Evolutionary conservation across 116 monocot species (phyloP).

Genomic region (Iris pallida): DNA sequence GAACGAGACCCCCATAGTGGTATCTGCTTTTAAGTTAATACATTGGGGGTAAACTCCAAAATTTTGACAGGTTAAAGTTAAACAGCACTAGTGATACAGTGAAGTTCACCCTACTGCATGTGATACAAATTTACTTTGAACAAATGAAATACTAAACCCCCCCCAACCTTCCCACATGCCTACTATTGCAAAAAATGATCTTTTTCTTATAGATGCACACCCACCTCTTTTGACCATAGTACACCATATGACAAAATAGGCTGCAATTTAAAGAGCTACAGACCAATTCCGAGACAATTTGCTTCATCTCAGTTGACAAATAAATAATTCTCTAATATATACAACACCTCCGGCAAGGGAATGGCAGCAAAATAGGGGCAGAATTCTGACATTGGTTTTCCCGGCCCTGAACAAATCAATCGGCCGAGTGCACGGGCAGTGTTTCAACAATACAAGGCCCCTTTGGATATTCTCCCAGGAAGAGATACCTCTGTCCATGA

Average conservation of each 20-base stretch:
- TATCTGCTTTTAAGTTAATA: too few relatives aligned
- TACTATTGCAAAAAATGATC: too few relatives aligned
- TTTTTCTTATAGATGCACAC: too few relatives aligned
- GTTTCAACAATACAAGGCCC: neutral
- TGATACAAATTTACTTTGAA: too few relatives aligned
- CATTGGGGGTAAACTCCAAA: too few relatives aligned
- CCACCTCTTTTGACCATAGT: neutral
- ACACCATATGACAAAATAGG: conserved; percentile 3
- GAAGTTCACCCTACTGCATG: too few relatives aligned
- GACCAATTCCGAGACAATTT: conserved; percentile 12
- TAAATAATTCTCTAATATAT: conserved; percentile 39
- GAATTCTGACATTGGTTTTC: neutral
- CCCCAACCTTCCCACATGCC: too few relatives aligned
- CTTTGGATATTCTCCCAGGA: neutral
- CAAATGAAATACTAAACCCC: too few relatives aligned
- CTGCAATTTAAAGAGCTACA: conserved; percentile 11
- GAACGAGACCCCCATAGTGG: too few relatives aligned
- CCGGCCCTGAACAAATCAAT: neutral
- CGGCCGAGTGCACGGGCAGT: neutral
- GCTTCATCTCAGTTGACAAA: conserved; percentile 14
- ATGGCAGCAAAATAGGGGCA: conserved; percentile 20
- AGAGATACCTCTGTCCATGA: neutral
- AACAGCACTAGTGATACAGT: too few relatives aligned
- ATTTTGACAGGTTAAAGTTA: too few relatives aligned
- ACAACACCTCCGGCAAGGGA: conserved; percentile 23